These are phyloP conservation scores for Insectozyma bohioensis DNA, from an alignment of 1,139 yeast species.

Conservation along the genomic window DNA sequence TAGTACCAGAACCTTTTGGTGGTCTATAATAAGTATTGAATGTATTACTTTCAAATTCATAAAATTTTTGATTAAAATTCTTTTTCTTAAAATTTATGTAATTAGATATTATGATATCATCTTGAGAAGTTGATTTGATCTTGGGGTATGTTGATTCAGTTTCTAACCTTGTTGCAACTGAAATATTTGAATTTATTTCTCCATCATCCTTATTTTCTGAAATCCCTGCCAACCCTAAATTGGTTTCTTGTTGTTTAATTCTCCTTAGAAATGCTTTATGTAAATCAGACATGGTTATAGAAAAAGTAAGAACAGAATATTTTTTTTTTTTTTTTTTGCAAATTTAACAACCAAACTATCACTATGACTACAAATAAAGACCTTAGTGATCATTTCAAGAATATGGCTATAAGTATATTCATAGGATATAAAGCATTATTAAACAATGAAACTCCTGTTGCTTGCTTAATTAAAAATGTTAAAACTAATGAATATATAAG, in stretches of 20 bases:
- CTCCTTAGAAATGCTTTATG: slow-evolving; percentile 41
- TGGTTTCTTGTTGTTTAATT: slow-evolving; percentile 37
- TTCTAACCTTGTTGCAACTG: not conserved
- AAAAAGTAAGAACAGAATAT: not conserved
- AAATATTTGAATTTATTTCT: slow-evolving; percentile 6
- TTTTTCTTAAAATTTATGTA: slow-evolving; percentile 17
- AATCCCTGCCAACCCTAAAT: slow-evolving; percentile 30
- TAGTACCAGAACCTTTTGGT: slow-evolving; percentile 37
- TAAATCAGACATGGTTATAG: slow-evolving; percentile 39
- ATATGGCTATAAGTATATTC: slow-evolving; percentile 41
- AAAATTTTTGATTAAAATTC: slow-evolving; percentile 15
- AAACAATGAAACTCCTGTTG: slow-evolving; percentile 75
- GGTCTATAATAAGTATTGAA: slow-evolving; percentile 70
- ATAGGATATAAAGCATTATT: slow-evolving; percentile 42
- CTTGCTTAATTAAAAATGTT: slow-evolving; percentile 56
- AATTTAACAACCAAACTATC: too few relatives aligned
- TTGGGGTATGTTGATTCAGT: slow-evolving; percentile 1
- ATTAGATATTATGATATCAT: slow-evolving; percentile 6
- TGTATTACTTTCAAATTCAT: slow-evolving; percentile 5
- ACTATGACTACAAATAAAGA: too few relatives aligned
- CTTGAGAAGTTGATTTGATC: slow-evolving; percentile 3
- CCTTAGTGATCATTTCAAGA: slow-evolving; percentile 27
- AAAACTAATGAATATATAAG: slow-evolving; percentile 55
- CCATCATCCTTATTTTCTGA: not conserved
- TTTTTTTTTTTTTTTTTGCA: slow-evolving; percentile 3